phyloP scores from a whole-genome alignment of 768 basidiomycete species.

The Saitozyma sp. region DNA sequence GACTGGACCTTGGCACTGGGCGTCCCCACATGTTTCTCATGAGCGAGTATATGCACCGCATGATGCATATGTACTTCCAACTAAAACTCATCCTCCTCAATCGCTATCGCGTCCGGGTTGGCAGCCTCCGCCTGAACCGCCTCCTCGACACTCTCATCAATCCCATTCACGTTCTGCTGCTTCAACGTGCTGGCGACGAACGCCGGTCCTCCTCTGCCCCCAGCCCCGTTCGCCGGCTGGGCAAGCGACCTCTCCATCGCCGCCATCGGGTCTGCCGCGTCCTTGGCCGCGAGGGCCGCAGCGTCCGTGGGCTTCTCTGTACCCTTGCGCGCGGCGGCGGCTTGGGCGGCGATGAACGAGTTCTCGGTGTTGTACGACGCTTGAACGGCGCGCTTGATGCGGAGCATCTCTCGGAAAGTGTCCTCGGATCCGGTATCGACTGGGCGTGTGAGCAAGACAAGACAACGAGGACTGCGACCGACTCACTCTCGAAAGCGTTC shows the following conservation, averaged over 20 bases:
- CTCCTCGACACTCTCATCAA: slow-evolving; percentile 62
- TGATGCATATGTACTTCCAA: slow-evolving; percentile 13
- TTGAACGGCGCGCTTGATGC: slow-evolving; percentile 97
- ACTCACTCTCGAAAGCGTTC: slow-evolving; percentile 83
- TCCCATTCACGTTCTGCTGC: slow-evolving; percentile 37
- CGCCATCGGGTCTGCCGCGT: slow-evolving; percentile 75
- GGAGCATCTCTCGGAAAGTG: slow-evolving; percentile 72
- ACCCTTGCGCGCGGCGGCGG: slow-evolving; percentile 68
- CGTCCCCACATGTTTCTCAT: background rate
- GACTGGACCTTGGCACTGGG: background rate
- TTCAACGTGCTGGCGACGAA: slow-evolving; percentile 46
- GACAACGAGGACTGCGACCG: background rate
- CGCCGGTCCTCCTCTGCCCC: slow-evolving; percentile 26
- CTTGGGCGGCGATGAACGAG: slow-evolving; percentile 81
- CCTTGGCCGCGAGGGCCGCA: slow-evolving; percentile 52
- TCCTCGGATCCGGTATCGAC: slow-evolving; percentile 97
- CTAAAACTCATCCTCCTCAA: slow-evolving; percentile 51
- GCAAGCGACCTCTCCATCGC: slow-evolving; percentile 55
- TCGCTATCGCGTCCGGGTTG: slow-evolving; percentile 53
- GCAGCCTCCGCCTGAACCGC: slow-evolving; percentile 28
- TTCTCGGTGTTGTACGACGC: slow-evolving; percentile 95
- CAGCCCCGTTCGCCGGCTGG: slow-evolving; percentile 4
- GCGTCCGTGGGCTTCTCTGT: slow-evolving; percentile 56
- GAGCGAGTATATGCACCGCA: background rate
- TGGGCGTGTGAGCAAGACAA: slow-evolving; percentile 18